Base-by-base conservation (phyloP, 768 basidiomycete species). In the Filobasidium floriforme region DNA sequence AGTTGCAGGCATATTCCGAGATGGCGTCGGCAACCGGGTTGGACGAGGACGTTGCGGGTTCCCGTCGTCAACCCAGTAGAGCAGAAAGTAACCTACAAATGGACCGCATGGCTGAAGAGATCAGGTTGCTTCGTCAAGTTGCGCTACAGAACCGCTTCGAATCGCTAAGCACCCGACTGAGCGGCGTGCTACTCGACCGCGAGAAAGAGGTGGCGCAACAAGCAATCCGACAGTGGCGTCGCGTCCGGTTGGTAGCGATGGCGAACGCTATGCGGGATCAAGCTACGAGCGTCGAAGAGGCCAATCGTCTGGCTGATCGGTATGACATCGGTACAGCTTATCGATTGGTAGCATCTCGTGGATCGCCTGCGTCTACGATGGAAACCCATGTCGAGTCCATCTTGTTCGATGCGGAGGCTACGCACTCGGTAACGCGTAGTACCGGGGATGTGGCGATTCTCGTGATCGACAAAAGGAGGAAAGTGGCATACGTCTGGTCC, bases 51-150 rank as follows among this genome's bases (percentile, higher is more conserved):
- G 22, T 49, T 15, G 46, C 12, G 46, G 14, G 22, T 5, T 18
- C 46, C 12, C 46, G 46, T 49, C 46, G 22, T 22, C 46, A 49
- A 14, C 15, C 18, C 46, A 22, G 18, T 22, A 18, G 18, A 49
- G 18, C 18, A 15, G 46, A 57, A 57, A 15, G 24, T 5, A 15
- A 15, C 5, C 22, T 28, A 6, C 18, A 26, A 24, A 32, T 57
- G 22, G 22, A 24, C 24, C 26, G 2, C 83, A 88, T 70, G 90
- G 86, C 68, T 84, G 89, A 44, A 80, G 85, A 29, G 77, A 85
- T 49, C 82, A 87, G 1, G 78, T 85, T 7, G 46, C 66, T 85
- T 84, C 55, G 14, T 72, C 75, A 29, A 73, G 73, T n/a, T 28
- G 66, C 12, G 59, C 65, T 14, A 71, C 72, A 57, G 26, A 57